phyloP scores from a whole-genome alignment of 441 rosid species.

The Brassica balearica region DNA sequence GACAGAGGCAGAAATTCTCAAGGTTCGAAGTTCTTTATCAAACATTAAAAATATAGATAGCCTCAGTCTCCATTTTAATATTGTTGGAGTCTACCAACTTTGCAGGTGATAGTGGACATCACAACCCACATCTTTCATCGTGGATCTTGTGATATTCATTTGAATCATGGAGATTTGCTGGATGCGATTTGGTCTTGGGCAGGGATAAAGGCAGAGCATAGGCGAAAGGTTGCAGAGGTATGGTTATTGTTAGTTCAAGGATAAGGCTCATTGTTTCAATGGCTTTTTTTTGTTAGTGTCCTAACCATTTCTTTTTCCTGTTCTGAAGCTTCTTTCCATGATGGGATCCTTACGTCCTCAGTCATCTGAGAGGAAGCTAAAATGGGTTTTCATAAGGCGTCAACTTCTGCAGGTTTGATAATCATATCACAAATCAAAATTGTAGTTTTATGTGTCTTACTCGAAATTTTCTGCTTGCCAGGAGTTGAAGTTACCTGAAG shows the following conservation, averaged over 20 bases:
- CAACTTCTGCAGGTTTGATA: constrained; percentile 89
- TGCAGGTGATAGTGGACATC: constrained; percentile 82
- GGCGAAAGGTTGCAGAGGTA: constrained; percentile 96
- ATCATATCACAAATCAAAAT: constrained; percentile 7
- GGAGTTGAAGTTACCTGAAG: constrained; percentile 93
- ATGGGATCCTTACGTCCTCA: constrained; percentile 93
- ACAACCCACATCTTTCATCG: constrained; percentile 61
- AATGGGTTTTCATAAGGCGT: constrained; percentile 92
- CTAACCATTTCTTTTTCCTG: constrained; percentile 40
- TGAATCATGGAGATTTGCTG: constrained; percentile 90
- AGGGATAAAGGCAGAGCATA: constrained; percentile 85
- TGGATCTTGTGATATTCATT: constrained; percentile 83
- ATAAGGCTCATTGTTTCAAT: constrained; percentile 33
- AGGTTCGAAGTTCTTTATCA: constrained; percentile 51
- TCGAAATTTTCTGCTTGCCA: constrained; percentile 51
- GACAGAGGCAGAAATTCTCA: constrained; percentile 92
- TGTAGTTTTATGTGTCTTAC: constrained; percentile 29
- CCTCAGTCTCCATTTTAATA: constrained; percentile 1
- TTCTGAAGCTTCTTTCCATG: constrained; percentile 87
- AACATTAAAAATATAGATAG: constrained; percentile 9
- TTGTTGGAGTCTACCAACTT: constrained; percentile 20
- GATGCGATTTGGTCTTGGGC: constrained; percentile 98
- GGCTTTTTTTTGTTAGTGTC: constrained; percentile 19
- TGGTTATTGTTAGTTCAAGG: constrained; percentile 33
- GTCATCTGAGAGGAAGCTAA: constrained; percentile 87